Evolutionary conservation across 75 land plant species (phyloP), one percentile per base, ranked within the genome.

Genomic region (Ceratopteris richardii): DNA sequence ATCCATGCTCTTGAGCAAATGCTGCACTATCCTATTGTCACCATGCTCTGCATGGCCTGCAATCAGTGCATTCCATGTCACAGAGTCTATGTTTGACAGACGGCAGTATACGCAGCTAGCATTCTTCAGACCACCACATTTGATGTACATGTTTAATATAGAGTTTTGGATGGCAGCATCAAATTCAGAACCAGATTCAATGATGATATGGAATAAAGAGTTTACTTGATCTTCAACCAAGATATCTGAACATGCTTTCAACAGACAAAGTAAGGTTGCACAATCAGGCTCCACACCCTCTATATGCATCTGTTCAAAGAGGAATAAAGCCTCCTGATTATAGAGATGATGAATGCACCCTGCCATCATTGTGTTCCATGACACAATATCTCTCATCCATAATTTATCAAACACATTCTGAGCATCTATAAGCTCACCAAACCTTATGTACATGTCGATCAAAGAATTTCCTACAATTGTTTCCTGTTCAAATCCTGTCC

Each of bases 321-420:
- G 60, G 19, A 22, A 36, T 22, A 85, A 17, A 40, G 83, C 83
- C 29, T 82, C 79, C 1, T 21, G 27, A 28, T 64, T 63, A 30
- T 69, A 42, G 22, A 87, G 88, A 66, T 81, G 87, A 56, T 75
- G 47, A 14, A 87, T 66, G 51, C 84, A 87, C n/a, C 76, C 92
- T 40, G 72, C 58, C 51, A 87, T 78, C 77, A 84, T 66, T 20
- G 85, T 64, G 65, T 84, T 87, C 82, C 84, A 87, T 16, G 88
- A 81, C 39, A 87, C 71, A 39, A 58, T 50, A 58, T 83, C 76
- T 50, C 39, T 65, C 28, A 64, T 51, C 9, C 29, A 43, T 68
- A 78, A 61, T 29, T 10, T 33, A 28, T 78, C 78, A 71, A 87
- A 87, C 0, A 81, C 74, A 26, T 64, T 51, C 14, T 68, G 68